phyloP scores from a whole-genome alignment of 2,329 filamentous ascomycete genomes.

The Boeremia lycopersici region DNA sequence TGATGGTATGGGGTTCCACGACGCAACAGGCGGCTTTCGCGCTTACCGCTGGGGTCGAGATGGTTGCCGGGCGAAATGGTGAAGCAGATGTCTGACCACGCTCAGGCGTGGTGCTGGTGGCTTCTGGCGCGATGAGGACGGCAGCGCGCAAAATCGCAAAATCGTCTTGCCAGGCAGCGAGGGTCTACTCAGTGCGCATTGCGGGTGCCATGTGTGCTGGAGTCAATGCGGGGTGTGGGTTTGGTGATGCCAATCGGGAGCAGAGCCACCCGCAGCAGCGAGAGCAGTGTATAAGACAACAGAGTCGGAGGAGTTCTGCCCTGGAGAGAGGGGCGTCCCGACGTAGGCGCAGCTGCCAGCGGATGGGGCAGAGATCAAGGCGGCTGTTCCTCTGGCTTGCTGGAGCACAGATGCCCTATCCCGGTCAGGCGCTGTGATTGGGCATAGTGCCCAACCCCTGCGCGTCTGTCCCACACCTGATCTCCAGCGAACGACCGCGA shows the following conservation, averaged over 20 bases:
- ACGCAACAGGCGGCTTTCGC: conserved; percentile 28
- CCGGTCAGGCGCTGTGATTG: conserved; percentile 22
- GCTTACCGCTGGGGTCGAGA: conserved; percentile 17
- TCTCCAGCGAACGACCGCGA: conserved; percentile 22
- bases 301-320: conserved; percentile 24
- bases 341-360: conserved; percentile 37
- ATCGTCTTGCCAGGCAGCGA: not conserved
- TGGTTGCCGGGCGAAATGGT: not conserved
- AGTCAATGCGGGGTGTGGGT: conserved; percentile 21
- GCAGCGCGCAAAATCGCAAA: conserved; percentile 3
- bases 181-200: not conserved
- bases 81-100: conserved; percentile 1
- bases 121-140: conserved; percentile 1
- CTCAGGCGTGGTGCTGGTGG: conserved; percentile 5
- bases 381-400: conserved; percentile 38
- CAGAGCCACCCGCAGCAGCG: conserved; percentile 36
- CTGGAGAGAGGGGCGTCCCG: conserved; percentile 34
- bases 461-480: conserved; percentile 28
- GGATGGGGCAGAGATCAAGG: conserved; percentile 32
- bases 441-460: conserved; percentile 23
- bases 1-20: conserved; percentile 22
- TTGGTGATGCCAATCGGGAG: conserved; percentile 28
- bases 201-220: conserved; percentile 9
- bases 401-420: conserved; percentile 24
- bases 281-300: conserved; percentile 40